phyloP scores from a whole-genome alignment of 257 asterid species.

The Solanum chilense region DNA sequence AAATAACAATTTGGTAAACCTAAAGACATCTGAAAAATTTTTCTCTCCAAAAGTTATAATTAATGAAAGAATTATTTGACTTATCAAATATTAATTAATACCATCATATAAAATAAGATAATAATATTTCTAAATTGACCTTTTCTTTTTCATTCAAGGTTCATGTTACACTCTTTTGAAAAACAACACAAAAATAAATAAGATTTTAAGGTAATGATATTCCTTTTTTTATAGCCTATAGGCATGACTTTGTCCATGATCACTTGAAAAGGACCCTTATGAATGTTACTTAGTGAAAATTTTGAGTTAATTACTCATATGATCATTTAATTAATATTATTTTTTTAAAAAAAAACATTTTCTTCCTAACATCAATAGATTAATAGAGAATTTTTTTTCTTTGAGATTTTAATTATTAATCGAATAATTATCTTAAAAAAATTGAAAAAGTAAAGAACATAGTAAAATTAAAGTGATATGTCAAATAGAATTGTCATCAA shows the following conservation, averaged over 20 bases:
- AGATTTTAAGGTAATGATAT: not conserved
- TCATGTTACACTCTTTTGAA: not conserved
- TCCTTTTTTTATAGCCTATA: not conserved
- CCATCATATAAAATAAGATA: not conserved
- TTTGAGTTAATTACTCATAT: not conserved
- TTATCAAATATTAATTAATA: not conserved
- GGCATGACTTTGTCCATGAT: not conserved
- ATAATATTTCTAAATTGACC: not conserved
- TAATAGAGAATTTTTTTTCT: too few relatives aligned
- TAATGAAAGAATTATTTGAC: not conserved
- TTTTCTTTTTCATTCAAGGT: not conserved
- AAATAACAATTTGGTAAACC: not conserved
- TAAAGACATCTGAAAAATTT: not conserved
- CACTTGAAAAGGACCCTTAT: not conserved
- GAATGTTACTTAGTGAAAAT: not conserved
- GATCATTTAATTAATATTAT: not conserved
- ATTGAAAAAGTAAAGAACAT: not conserved
- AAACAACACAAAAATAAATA: not conserved
- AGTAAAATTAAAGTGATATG: not conserved
- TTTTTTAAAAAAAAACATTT: too few relatives aligned
- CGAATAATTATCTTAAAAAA: not conserved
- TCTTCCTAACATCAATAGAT: too few relatives aligned
- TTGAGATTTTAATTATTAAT: not conserved
- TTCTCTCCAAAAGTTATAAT: not conserved
- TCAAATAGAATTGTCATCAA: not conserved